These are phyloP conservation scores for Schizothecium vesticola DNA, from an alignment of 495 filamentous ascomycete genomes.

Conservation along the genomic window DNA sequence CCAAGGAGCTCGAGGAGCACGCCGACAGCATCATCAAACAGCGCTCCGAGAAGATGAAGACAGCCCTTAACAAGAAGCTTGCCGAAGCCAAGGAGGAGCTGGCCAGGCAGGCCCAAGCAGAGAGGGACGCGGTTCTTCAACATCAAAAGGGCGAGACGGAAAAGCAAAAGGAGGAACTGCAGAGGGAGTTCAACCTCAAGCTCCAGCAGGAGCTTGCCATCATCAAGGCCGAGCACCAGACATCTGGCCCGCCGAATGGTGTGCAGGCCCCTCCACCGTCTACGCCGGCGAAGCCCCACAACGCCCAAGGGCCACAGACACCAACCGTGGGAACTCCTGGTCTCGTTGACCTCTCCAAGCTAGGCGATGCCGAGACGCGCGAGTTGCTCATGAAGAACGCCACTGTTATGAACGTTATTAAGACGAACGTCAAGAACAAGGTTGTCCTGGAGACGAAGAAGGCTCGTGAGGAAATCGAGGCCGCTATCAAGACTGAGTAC, in stretches of 20 bases:
- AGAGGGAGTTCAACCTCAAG: conserved; percentile 59
- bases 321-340: conserved; percentile 30
- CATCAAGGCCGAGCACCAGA: conserved; percentile 45
- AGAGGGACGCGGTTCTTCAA: conserved; percentile 27
- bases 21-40: conserved; percentile 53
- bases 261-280: conserved; percentile 40
- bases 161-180: conserved; percentile 35
- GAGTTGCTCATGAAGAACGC: conserved; percentile 60
- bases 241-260: conserved; percentile 28
- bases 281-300: conserved; percentile 28
- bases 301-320: conserved; percentile 25
- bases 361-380: conserved; percentile 58
- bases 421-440: conserved; percentile 58
- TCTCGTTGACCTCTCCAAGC: conserved; percentile 33
- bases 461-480: conserved; percentile 47
- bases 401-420: conserved; percentile 59
- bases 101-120: conserved; percentile 41
- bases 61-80: conserved; percentile 62
- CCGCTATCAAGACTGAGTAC: conserved; percentile 35
- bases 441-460: conserved; percentile 55
- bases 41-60: conserved; percentile 68
- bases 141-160: neutral
- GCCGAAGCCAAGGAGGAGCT: conserved; percentile 51
- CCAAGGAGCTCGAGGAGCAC: conserved; percentile 48
- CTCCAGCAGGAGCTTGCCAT: conserved; percentile 60